Evolutionary conservation across 768 basidiomycete genomes (phyloP).

Genomic region (Hypsizygus marmoreus): DNA sequence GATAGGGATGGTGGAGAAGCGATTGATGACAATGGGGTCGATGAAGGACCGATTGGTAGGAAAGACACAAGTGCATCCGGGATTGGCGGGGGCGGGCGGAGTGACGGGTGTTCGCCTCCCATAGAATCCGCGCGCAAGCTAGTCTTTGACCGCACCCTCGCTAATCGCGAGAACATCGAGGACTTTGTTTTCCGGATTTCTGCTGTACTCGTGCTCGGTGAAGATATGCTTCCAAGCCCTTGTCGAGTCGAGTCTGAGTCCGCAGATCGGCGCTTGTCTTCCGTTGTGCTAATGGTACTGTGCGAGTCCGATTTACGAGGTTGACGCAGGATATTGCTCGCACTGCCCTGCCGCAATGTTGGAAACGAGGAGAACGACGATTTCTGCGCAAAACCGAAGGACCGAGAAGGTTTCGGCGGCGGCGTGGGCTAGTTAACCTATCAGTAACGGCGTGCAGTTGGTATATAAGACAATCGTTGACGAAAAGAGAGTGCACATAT

Average conservation of each 20-base stretch:
- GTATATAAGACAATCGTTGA: no score
- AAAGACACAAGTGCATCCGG: slow-evolving; percentile 25
- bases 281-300: slow-evolving; percentile 32
- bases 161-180: slow-evolving; percentile 45
- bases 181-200: slow-evolving; percentile 51
- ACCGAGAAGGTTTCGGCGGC: slow-evolving; percentile 40
- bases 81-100: slow-evolving; percentile 33
- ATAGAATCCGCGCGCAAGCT: slow-evolving; percentile 35
- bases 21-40: slow-evolving; percentile 14
- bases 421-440: slow-evolving; percentile 41
- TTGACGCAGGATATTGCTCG: slow-evolving; percentile 29
- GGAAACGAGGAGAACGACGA: slow-evolving; percentile 43
- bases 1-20: slow-evolving; percentile 11
- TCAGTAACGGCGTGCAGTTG: no score
- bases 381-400: slow-evolving; percentile 42
- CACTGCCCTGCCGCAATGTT: slow-evolving; percentile 32
- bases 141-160: slow-evolving; percentile 41
- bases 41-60: slow-evolving; percentile 19
- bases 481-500: no score
- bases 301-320: slow-evolving; percentile 38
- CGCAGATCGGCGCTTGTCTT: slow-evolving; percentile 32
- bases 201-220: slow-evolving; percentile 13
- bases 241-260: slow-evolving; percentile 29
- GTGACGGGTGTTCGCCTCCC: slow-evolving; percentile 40
- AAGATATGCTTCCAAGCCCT: slow-evolving; percentile 28